Evolutionary conservation across 768 basidiomycete genomes (phyloP).

Genomic region (Xerocomus spinulosus): DNA sequence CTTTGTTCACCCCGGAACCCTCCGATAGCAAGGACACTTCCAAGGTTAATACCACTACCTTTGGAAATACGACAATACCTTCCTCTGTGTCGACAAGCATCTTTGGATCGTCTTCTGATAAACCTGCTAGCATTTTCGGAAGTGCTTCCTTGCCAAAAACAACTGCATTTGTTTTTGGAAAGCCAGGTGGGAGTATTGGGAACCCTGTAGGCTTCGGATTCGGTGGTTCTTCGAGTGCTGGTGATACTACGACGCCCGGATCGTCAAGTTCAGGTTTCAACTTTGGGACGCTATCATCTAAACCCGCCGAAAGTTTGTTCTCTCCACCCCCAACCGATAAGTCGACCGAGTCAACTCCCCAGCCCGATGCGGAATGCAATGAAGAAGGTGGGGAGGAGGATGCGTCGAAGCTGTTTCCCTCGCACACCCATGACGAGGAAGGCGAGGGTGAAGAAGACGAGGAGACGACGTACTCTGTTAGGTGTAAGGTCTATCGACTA

Average conservation of each 20-base stretch:
- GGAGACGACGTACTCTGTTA: slow-evolving; percentile 55
- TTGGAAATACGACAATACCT: slow-evolving; percentile 15
- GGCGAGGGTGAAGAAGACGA: slow-evolving; percentile 83
- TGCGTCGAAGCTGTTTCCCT: slow-evolving; percentile 16
- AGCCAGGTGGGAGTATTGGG: slow-evolving; percentile 46
- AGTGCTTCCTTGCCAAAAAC: slow-evolving; percentile 25
- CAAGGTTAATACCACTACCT: slow-evolving; percentile 15
- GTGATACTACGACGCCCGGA: slow-evolving; percentile 14
- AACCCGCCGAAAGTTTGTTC: slow-evolving; percentile 22
- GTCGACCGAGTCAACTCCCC: slow-evolving; percentile 29
- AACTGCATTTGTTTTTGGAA: slow-evolving; percentile 27
- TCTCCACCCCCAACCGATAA: slow-evolving; percentile 27
- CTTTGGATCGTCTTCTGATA: slow-evolving; percentile 21
- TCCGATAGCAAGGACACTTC: slow-evolving; percentile 12
- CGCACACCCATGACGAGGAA: slow-evolving; percentile 54
- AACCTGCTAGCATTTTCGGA: slow-evolving; percentile 28
- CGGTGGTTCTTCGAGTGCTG: slow-evolving; percentile 17
- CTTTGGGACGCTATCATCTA: slow-evolving; percentile 21
- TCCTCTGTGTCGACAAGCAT: slow-evolving; percentile 13
- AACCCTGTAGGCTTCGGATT: slow-evolving; percentile 63
- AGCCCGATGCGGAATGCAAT: slow-evolving; percentile 20
- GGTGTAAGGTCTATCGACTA: slow-evolving; percentile 60
- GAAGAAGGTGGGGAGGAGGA: slow-evolving; percentile 32
- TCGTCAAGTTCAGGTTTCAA: slow-evolving; percentile 18
- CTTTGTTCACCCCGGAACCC: slow-evolving; percentile 6